Evolutionary conservation across 2,329 filamentous ascomycete genomes (phyloP), one percentile per base, ranked within the genome.

Genomic region (Davidsoniella virescens): DNA sequence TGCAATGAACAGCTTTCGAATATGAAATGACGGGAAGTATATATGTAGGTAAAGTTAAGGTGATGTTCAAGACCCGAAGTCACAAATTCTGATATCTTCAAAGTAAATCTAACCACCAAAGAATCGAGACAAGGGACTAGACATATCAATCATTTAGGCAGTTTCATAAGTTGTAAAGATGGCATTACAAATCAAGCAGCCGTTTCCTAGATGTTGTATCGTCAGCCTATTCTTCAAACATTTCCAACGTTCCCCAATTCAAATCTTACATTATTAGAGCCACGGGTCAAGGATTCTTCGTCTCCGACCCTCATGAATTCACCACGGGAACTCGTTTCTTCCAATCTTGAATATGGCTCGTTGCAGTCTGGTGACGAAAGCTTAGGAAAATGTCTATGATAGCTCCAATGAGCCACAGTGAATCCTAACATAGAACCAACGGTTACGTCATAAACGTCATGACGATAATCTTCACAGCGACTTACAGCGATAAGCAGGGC

Each of bases 361-460:
- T 77, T 63, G 57, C 77, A 80, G 37, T 65, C 64, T 8, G 63
- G 57, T 49, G 71, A 73, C 8, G 67, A 66, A 51, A 82, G 61
- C 26, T 64, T 62, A 5, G 78, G 78, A 69, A 75, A 82, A 59
- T 81, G 79, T 55, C 77, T 64, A 54, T 78, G 65, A 58, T 84
- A 84, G 55, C 75, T 81, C 69, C 78, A 82, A 59, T 78, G 78
- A 2, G 78, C 73, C 26, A 82, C 64, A 3, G 65, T 61, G 60
- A 73, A 73, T 3, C 80, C 81, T 12, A 84, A 64, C 23, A 73
- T 60, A 0, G 74, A 73, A 0, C 81, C 80, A 5, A 73, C 69
- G 47, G 70, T 73, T 10, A 84, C 79, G 58, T 84, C 80, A 55
- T 80, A 82, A 2, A 82, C 79, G 55, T 84, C 80, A 57, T 85